Percentiles rank a stretch among this genome's conserved stretches.
phyloP scores from a whole-genome alignment of 2,329 filamentous ascomycete genomes.

The Sclerotinia trifoliorum region DNA sequence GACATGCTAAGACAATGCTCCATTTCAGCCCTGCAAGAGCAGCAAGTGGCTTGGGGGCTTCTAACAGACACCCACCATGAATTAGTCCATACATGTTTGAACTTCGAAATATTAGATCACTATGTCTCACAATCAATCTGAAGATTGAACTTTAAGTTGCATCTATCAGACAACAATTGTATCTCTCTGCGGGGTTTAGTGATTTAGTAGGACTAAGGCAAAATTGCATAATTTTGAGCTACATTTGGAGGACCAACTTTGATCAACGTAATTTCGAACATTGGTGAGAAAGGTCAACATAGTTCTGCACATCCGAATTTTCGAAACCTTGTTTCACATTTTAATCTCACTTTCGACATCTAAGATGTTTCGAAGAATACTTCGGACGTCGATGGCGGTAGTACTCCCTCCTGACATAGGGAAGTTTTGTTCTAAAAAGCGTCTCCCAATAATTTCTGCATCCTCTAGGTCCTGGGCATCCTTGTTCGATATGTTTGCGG shows the following conservation, averaged over 20 bases:
- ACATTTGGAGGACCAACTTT: slow-evolving; percentile 11
- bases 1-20: not conserved
- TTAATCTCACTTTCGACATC: slow-evolving; percentile 21
- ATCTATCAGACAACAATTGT: not conserved
- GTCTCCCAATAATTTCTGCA: slow-evolving; percentile 61
- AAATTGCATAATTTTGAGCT: slow-evolving; percentile 13
- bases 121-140: not conserved
- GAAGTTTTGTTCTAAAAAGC: slow-evolving; percentile 50
- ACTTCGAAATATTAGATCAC: not conserved
- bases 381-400: slow-evolving; percentile 32
- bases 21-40: slow-evolving; percentile 4
- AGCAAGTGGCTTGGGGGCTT: not conserved
- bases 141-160: not conserved
- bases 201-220: not conserved
- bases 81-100: not conserved
- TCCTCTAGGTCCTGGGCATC: slow-evolving; percentile 67
- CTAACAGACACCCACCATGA: not conserved
- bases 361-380: slow-evolving; percentile 34
- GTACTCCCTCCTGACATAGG: slow-evolving; percentile 28
- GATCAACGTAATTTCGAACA: slow-evolving; percentile 18
- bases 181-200: not conserved
- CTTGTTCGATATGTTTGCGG: slow-evolving; percentile 61
- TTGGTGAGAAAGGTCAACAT: slow-evolving; percentile 1
- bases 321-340: slow-evolving; percentile 27
- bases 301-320: not conserved